These are phyloP conservation scores for Chrysopogon serrulatus DNA, from an alignment of 176 grass and related monocot genomes.

Conservation along the genomic window DNA sequence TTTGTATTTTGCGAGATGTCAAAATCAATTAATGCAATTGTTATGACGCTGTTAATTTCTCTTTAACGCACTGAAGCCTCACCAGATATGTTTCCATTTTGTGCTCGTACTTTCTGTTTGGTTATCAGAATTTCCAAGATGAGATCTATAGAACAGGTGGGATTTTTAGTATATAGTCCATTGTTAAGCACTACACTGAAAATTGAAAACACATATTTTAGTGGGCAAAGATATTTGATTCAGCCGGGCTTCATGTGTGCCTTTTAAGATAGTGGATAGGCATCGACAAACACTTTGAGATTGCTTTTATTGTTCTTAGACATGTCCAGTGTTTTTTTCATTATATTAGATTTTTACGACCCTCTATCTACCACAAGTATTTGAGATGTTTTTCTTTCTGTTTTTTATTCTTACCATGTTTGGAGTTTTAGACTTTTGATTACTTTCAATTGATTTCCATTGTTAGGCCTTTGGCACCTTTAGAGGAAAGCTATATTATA, in stretches of 20 bases:
- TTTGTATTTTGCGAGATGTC: too few species aligned
- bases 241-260: too few species aligned
- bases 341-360: neutral
- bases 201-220: neutral
- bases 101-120: constrained; percentile 67
- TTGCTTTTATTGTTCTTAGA: too few species aligned
- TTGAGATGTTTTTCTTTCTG: neutral
- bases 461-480: neutral
- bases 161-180: neutral
- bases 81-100: too few species aligned
- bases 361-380: neutral
- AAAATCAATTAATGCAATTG: too few species aligned
- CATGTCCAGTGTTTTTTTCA: neutral
- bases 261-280: too few species aligned
- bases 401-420: neutral
- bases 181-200: neutral
- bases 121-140: constrained; percentile 65
- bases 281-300: too few species aligned
- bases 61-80: too few species aligned
- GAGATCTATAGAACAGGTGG: constrained; percentile 50
- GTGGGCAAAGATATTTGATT: too few species aligned
- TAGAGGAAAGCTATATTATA: neutral
- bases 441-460: neutral
- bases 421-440: too few species aligned
- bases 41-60: too few species aligned